Evolutionary conservation across 2,329 filamentous ascomycete genomes (phyloP).

Genomic region (Penicillium sp.): DNA sequence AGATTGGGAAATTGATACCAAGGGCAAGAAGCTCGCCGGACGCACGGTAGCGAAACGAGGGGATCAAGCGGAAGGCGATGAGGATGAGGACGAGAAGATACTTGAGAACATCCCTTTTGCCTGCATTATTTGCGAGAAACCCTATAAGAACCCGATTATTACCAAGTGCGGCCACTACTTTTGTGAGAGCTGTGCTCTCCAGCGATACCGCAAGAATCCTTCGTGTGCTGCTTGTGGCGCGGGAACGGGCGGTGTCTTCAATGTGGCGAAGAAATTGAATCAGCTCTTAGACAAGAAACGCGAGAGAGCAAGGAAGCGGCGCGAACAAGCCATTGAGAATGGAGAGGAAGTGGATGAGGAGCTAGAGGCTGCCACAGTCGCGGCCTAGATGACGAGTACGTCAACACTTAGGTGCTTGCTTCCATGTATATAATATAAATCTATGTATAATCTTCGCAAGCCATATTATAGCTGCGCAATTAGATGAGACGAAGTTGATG

Average conservation of each 20-base stretch:
- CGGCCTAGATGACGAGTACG: not conserved
- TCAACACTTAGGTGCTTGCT: not conserved
- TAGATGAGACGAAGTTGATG: not conserved
- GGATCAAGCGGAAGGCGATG: slow-evolving; percentile 46
- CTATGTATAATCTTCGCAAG: not conserved
- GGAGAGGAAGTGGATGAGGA: slow-evolving; percentile 50
- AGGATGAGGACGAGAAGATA: slow-evolving; percentile 64
- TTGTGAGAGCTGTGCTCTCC: slow-evolving; percentile 83
- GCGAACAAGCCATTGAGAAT: slow-evolving; percentile 50
- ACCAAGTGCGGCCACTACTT: slow-evolving; percentile 97
- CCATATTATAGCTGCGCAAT: not conserved
- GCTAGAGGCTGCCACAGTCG: slow-evolving; percentile 20
- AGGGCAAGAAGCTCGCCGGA: slow-evolving; percentile 46
- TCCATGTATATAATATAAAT: not conserved
- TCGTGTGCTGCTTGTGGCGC: slow-evolving; percentile 80
- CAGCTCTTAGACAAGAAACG: slow-evolving; percentile 71
- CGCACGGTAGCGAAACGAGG: slow-evolving; percentile 47
- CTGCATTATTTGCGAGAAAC: slow-evolving; percentile 77
- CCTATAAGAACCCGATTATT: slow-evolving; percentile 75
- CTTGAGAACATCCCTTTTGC: slow-evolving; percentile 83
- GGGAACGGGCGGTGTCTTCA: slow-evolving; percentile 86
- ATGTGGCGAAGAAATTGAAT: slow-evolving; percentile 76
- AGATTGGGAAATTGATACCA: slow-evolving; percentile 85
- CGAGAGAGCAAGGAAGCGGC: slow-evolving; percentile 52
- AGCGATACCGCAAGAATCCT: slow-evolving; percentile 81